Conservation (phyloP, 129 eudicot genomes). For the Saussurea involucrata region DNA sequence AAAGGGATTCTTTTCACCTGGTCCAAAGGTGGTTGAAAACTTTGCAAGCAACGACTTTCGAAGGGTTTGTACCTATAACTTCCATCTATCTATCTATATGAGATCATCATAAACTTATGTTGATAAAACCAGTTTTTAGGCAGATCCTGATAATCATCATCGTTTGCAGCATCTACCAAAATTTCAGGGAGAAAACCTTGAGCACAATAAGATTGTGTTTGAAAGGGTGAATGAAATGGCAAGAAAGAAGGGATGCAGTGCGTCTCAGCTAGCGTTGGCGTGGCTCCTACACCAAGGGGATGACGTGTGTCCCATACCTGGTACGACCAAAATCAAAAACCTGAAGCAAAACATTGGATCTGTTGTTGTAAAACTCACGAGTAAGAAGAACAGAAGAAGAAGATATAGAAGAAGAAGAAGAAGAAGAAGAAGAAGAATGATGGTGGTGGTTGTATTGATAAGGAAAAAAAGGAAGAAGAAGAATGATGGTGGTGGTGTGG, state of each 20-base stretch:
- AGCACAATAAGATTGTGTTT: constrained; percentile 40
- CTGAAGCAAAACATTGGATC: constrained; percentile 43
- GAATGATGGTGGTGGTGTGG: too few relatives aligned
- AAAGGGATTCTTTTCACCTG: constrained; percentile 51
- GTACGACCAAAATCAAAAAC: constrained; percentile 50
- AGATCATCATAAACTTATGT: not conserved
- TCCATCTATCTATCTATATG: not conserved
- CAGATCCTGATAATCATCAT: not conserved
- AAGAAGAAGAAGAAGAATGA: too few relatives aligned
- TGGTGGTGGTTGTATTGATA: too few relatives aligned
- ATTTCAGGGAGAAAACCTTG: constrained; percentile 48
- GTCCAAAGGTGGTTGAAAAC: constrained; percentile 49
- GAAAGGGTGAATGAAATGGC: constrained; percentile 45
- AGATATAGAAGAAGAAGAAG: too few relatives aligned
- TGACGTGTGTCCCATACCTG: constrained; percentile 58
- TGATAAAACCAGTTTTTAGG: not conserved
- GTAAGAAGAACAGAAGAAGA: too few relatives aligned
- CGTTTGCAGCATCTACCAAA: constrained; percentile 43
- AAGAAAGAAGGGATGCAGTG: constrained; percentile 47
- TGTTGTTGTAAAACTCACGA: constrained; percentile 35
- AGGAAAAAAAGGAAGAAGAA: too few relatives aligned
- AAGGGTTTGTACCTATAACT: constrained; percentile 34
- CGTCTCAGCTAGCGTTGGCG: constrained; percentile 52
- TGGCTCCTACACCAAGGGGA: constrained; percentile 65
- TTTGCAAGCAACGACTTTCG: constrained; percentile 36